phyloP scores from a whole-genome alignment of 164 flowering plant species.

The Euptelea pleiosperma region DNA sequence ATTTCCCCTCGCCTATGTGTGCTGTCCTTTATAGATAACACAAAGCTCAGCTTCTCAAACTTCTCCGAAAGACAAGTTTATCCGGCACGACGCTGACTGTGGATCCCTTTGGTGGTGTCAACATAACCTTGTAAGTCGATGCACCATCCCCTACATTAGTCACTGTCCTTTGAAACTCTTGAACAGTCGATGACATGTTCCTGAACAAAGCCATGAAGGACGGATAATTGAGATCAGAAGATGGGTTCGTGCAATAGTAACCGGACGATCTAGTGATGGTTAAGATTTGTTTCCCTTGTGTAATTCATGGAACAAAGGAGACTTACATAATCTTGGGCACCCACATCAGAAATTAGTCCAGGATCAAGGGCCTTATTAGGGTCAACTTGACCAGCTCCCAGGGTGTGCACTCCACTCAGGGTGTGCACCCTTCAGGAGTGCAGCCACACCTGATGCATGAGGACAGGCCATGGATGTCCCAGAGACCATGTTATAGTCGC shows the following conservation, averaged over 20 bases:
- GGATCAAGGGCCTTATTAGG: constrained; percentile 50
- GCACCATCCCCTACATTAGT: constrained; percentile 46
- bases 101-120: constrained; percentile 13
- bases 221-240: constrained; percentile 54
- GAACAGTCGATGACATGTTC: background rate
- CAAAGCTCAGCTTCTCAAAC: constrained; percentile 1
- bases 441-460: constrained; percentile 37
- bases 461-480: constrained; percentile 50
- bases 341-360: constrained; percentile 41
- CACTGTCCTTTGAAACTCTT: constrained; percentile 37
- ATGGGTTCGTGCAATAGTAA: constrained; percentile 30
- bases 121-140: constrained; percentile 30
- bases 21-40: constrained; percentile 1
- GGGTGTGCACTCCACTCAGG: constrained; percentile 47
- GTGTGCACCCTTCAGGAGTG: constrained; percentile 33
- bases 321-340: constrained; percentile 33
- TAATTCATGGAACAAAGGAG: constrained; percentile 45
- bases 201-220: constrained; percentile 39
- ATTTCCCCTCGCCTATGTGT: background rate
- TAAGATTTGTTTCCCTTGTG: constrained; percentile 33
- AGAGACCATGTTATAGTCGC: constrained; percentile 30
- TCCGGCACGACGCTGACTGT: background rate
- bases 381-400: constrained; percentile 43
- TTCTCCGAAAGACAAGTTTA: constrained; percentile 1
- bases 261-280: constrained; percentile 34